Conservation (phyloP, 129 eudicot genomes). For the Chrysanthemum makinoi region DNA sequence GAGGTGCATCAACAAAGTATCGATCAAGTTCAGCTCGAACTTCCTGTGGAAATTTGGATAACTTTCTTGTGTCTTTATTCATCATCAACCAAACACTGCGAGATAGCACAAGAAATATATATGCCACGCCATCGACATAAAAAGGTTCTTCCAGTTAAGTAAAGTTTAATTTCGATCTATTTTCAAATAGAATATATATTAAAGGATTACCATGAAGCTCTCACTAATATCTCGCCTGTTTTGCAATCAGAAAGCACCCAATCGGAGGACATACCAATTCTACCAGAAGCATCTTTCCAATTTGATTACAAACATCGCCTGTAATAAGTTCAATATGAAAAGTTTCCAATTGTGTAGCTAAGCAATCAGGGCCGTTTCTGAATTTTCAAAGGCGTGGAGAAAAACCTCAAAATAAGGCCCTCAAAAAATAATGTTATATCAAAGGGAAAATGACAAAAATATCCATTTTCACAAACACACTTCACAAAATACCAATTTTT, state of each 20-base stretch:
- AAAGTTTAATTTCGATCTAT: no score
- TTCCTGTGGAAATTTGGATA: constrained; percentile 74
- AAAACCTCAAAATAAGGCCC: no score
- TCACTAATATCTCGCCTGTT: constrained; percentile 56
- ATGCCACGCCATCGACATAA: not conserved
- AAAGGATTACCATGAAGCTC: constrained; percentile 67
- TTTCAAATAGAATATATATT: no score
- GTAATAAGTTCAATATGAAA: not conserved
- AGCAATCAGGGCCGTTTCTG: not conserved
- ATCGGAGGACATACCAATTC: constrained; percentile 70
- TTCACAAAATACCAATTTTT: no score
- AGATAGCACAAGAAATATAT: not conserved
- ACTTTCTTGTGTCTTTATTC: constrained; percentile 71
- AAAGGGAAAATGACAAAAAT: no score
- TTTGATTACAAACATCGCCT: no score
- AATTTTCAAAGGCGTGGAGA: no score
- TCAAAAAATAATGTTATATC: no score
- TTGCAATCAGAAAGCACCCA: constrained; percentile 65
- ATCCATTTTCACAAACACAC: no score
- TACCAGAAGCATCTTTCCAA: constrained; percentile 78
- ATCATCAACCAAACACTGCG: constrained; percentile 68
- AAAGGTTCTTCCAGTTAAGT: not conserved
- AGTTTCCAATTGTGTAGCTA: not conserved
- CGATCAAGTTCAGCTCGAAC: constrained; percentile 56
- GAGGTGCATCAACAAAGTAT: constrained; percentile 52